A percentile compares a stretch with the other conserved stretches of the same genome.
These are phyloP conservation scores for Aspergillus ustus DNA, from an alignment of 2,329 filamentous ascomycete species.

Conservation along the genomic window DNA sequence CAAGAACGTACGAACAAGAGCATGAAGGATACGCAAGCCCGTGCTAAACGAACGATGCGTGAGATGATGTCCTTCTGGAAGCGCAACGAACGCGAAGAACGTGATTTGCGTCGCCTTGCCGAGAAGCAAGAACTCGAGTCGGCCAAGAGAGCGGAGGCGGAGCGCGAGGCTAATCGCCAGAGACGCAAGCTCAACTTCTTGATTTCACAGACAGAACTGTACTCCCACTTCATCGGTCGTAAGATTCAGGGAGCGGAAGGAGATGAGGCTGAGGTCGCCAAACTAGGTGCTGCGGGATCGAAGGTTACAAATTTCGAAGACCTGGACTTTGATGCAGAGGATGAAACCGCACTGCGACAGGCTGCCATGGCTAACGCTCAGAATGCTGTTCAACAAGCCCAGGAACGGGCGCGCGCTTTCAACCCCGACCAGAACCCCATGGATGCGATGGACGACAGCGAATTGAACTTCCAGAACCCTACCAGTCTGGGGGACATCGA, in stretches of 20 bases:
- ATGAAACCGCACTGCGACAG: slow-evolving; percentile 78
- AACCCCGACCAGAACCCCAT: slow-evolving; percentile 72
- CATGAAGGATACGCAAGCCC: slow-evolving; percentile 94
- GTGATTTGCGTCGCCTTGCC: slow-evolving; percentile 88
- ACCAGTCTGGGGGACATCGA: slow-evolving; percentile 92
- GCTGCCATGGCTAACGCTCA: slow-evolving; percentile 96
- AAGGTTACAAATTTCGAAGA: slow-evolving; percentile 95
- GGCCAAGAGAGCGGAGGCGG: slow-evolving; percentile 93
- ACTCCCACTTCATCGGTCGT: slow-evolving; percentile 99
- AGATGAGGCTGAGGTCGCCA: slow-evolving; percentile 74
- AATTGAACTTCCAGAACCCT: slow-evolving; percentile 99
- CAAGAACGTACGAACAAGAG: slow-evolving; percentile 98
- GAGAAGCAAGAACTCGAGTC: slow-evolving; percentile 96
- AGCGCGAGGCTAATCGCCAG: slow-evolving; percentile 94
- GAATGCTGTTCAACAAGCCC: slow-evolving; percentile 90
- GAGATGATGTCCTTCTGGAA: slow-evolving; percentile 99
- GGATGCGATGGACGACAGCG: slow-evolving; percentile 84
- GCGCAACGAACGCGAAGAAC: slow-evolving; percentile 95
- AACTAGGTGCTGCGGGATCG: slow-evolving; percentile 54
- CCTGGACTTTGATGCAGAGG: slow-evolving; percentile 92
- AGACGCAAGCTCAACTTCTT: slow-evolving; percentile 99
- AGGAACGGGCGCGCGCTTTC: slow-evolving; percentile 90
- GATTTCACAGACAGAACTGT: slow-evolving; percentile 97
- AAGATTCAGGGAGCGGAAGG: slow-evolving; percentile 98
- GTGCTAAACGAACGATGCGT: slow-evolving; percentile 96